phyloP scores from a whole-genome alignment of 139 green algal species.

The Volvox africanus region DNA sequence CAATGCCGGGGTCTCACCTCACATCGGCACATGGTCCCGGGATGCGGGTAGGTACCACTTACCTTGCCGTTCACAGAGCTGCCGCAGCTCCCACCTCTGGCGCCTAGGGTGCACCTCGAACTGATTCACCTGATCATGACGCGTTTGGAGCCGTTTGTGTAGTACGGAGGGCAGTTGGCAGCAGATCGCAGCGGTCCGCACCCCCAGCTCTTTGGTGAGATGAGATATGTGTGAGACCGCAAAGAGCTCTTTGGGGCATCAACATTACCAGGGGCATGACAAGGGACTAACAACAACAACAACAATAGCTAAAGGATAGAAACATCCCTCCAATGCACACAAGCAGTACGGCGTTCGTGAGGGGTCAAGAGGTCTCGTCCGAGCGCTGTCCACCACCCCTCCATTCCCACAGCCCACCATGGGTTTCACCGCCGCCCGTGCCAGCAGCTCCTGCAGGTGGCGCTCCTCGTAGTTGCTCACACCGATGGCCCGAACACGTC shows the following conservation, averaged over 20 bases:
- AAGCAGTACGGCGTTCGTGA: too few relatives aligned
- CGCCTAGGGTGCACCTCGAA: slow-evolving; percentile 64
- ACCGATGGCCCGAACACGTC: slow-evolving; percentile 71
- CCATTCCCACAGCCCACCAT: slow-evolving; percentile 1
- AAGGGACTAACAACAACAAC: too few relatives aligned
- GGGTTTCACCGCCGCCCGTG: slow-evolving; percentile 52
- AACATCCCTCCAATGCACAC: too few relatives aligned
- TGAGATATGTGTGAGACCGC: too few relatives aligned
- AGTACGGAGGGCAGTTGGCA: neutral
- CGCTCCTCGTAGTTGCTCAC: slow-evolving; percentile 78
- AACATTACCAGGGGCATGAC: too few relatives aligned
- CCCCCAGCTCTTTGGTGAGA: too few relatives aligned
- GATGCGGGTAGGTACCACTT: neutral
- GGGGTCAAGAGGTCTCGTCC: too few relatives aligned
- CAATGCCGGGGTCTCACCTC: too few relatives aligned
- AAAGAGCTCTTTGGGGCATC: too few relatives aligned
- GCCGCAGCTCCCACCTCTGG: slow-evolving; percentile 42
- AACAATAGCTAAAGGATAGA: too few relatives aligned
- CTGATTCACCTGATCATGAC: slow-evolving; percentile 50
- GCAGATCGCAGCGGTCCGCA: too few relatives aligned
- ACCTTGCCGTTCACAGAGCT: slow-evolving; percentile 40
- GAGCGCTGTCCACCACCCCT: neutral
- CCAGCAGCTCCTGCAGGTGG: slow-evolving; percentile 72
- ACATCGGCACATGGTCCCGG: too few relatives aligned
- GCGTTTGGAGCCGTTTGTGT: neutral